Evolutionary conservation across 371 early-diverging fungal genomes (phyloP).

Genomic region (Apophysomyces sp.): DNA sequence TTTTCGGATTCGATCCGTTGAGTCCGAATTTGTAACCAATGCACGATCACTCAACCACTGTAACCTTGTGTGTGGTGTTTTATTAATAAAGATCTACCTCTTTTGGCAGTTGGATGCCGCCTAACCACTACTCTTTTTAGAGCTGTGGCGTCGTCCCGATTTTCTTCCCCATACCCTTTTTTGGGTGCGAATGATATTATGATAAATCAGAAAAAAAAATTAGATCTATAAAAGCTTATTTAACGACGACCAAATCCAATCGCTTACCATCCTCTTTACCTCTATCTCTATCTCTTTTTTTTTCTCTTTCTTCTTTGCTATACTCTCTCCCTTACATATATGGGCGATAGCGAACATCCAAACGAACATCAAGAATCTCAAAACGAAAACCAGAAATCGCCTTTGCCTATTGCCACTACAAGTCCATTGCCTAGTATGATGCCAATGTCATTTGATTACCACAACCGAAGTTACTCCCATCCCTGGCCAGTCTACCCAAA

Average conservation of each 20-base stretch:
- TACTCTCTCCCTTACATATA: too few species aligned
- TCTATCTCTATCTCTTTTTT: background rate
- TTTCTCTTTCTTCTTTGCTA: background rate
- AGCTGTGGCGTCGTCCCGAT: background rate
- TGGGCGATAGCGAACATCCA: too few species aligned
- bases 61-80: too few species aligned
- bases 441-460: background rate
- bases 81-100: too few species aligned
- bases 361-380: too few species aligned
- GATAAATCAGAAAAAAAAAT: background rate
- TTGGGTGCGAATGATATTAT: background rate
- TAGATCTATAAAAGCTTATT: slow-evolving; percentile 1
- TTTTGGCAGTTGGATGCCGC: too few species aligned
- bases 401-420: background rate
- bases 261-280: background rate
- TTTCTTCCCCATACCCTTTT: background rate
- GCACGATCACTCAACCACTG: too few species aligned
- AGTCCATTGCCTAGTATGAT: background rate
- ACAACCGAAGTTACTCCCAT: background rate
- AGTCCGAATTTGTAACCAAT: too few species aligned
- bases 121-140: too few species aligned
- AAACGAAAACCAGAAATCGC: background rate
- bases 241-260: background rate
- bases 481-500: background rate
- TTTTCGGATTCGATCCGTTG: too few species aligned